Base-by-base conservation (phyloP, 129 eudicot genomes). In the Pseudognaphalium luteoalbum region DNA sequence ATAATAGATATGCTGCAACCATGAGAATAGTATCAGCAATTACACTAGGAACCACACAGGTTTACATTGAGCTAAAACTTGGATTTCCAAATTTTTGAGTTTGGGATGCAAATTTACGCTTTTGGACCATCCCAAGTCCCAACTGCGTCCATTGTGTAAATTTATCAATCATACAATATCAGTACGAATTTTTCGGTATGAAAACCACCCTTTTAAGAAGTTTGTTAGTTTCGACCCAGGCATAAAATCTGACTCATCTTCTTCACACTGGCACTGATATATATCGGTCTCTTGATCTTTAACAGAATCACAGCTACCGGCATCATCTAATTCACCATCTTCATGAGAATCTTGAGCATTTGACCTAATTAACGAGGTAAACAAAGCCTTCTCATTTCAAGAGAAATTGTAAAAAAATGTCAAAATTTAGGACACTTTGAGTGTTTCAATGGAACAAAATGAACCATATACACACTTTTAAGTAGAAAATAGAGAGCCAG, bases 201-300 rank as follows among this genome's bases (percentile, higher is more conserved):
- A 77, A 71, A 82, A 78, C 78, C 82, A 72, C 16, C 85, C 81
- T 77, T 66, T 82, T 41, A 76, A 72, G 68, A 76, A 71, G 60
- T 77, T 77, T 37, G 76, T 76, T 52, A 82, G 16, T 68, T 77
- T 82, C 44, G 78, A 72, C 34, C 82, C 75, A 72, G 73, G 82
- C 44, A 72, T 42, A 32, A 57, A 77, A 47, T 11, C 25, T 1
- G 70, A 73, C 11, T 63, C 76, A 7, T 67, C 81, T 47, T 68
- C 81, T 51, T 73, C 83, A 75, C 65, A 59, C 21, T 67, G 66
- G 50, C 54, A 68, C 67, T 81, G 62, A 17, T 12, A 67, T 76
- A 75, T 59, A 65, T n/a, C 34, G 59, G 33, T n/a, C 39, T 58
- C 65, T 81, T 20, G 77, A 33, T 30, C 44, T 80, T 66, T 59